Evolutionary conservation across 2,329 filamentous ascomycete species (phyloP).

Genomic region (Fonsecaea nubica): DNA sequence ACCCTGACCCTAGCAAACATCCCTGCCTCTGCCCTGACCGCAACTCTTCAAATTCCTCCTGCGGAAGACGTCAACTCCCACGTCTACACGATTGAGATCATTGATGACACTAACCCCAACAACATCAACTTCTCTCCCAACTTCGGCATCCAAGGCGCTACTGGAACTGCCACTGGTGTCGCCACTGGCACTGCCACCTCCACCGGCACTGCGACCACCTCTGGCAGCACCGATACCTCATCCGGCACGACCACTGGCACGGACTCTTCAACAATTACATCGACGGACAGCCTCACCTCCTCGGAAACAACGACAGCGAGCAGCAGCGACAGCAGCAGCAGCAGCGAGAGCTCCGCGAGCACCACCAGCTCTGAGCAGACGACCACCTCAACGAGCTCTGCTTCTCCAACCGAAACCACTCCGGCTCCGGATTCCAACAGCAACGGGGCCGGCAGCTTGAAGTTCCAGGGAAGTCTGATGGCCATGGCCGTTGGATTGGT

Average conservation of each 20-base stretch:
- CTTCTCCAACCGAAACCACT: conserved; percentile 42
- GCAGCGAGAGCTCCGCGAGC: conserved; percentile 37
- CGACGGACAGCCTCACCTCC: conserved; percentile 23
- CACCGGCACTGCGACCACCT: conserved; percentile 37
- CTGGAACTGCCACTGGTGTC: conserved; percentile 45
- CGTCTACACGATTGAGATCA: conserved; percentile 62
- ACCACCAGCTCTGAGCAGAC: conserved; percentile 26
- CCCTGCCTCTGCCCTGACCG: conserved; percentile 55
- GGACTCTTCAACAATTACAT: conserved; percentile 30
- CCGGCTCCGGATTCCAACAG: conserved; percentile 43
- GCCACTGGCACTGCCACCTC: conserved; percentile 37
- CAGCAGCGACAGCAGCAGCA: conserved; percentile 33
- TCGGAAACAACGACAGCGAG: conserved; percentile 37
- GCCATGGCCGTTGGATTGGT: conserved; percentile 46
- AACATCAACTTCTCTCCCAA: conserved; percentile 60
- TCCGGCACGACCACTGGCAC: conserved; percentile 31
- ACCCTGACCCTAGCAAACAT: conserved; percentile 49
- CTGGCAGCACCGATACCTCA: conserved; percentile 38
- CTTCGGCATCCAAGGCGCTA: conserved; percentile 58
- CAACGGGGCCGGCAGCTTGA: conserved; percentile 42
- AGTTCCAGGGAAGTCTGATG: conserved; percentile 47
- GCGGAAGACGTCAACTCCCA: conserved; percentile 49
- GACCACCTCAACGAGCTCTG: conserved; percentile 26
- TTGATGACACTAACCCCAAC: conserved; percentile 52
- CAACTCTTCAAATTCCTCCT: conserved; percentile 55